These are phyloP conservation scores for Asterionellopsis glacialis DNA, from an alignment of 108 stramenopile genomes.

Conservation along the genomic window DNA sequence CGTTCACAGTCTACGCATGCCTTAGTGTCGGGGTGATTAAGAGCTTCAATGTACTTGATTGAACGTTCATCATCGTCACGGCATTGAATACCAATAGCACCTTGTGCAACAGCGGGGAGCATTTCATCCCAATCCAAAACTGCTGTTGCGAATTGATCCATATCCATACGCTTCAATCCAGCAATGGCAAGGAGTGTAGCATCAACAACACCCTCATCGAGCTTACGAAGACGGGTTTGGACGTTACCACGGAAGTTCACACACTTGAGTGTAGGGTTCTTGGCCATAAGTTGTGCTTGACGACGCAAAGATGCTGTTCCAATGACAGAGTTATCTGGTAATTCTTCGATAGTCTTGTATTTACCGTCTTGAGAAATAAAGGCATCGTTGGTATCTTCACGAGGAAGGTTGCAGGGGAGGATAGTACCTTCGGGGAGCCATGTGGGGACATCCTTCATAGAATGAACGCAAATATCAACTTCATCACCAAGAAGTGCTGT, in stretches of 20 bases:
- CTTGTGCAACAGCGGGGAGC: constrained; percentile 99
- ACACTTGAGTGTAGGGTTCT: constrained; percentile 94
- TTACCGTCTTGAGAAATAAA: constrained; percentile 75
- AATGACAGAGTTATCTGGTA: constrained; percentile 92
- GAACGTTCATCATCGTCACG: constrained; percentile 87
- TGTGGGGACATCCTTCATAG: constrained; percentile 99
- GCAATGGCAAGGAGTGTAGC: constrained; percentile 98
- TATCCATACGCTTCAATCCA: constrained; percentile 97
- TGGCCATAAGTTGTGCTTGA: constrained; percentile 93
- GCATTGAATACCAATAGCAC: constrained; percentile 99
- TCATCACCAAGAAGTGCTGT: constrained; percentile 92
- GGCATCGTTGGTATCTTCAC: constrained; percentile 98
- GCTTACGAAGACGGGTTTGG: constrained; percentile 97
- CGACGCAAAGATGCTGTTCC: constrained; percentile 98
- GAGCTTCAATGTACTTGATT: constrained; percentile 87
- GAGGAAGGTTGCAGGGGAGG: constrained; percentile 94
- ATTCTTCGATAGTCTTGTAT: constrained; percentile 73
- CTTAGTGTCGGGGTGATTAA: constrained; percentile 91
- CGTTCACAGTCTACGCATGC: constrained; percentile 98
- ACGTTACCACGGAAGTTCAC: constrained; percentile 99
- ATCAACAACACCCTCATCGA: constrained; percentile 97
- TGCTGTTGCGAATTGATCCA: constrained; percentile 89
- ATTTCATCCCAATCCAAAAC: constrained; percentile 95
- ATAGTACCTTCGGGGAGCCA: constrained; percentile 97
- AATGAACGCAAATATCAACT: constrained; percentile 99